Base-by-base conservation (phyloP, 371 early-diverging fungal genomes). In the Mycotypha africana region DNA sequence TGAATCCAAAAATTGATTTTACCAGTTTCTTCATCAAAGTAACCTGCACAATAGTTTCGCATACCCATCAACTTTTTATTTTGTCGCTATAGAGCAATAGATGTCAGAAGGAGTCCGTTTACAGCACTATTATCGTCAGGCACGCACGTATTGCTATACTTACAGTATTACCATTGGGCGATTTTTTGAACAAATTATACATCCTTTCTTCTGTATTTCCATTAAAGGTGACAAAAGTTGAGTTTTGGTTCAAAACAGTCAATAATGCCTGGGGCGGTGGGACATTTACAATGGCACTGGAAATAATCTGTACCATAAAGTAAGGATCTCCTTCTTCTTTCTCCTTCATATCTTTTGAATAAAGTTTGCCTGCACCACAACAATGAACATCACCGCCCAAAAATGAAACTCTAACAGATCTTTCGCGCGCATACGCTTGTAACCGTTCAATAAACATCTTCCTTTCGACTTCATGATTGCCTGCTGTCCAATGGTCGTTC, bases 361-460 rank as follows among this genome's bases (percentile, higher is more conserved):
- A 70, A 56, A 85, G 69, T 16, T 76, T 67, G 8, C 88, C 86
- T 28, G 80, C 70, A 8, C 85, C 91, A 50, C 81, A 75, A 53
- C 86, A 86, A 51, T 92, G 92, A 38, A 92, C 92, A 57, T 92
- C 92, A 12, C 92, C 92, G 15, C 82, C 78, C 12, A 91, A 62
- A 55, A 91, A 86, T 0, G 84, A 82, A 14, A 89, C 80, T 25
- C 92, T 81, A 38, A 87, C 68, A 28, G 68, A 64, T 42, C 73
- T 73, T 33, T 62, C 57, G 16, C 69, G 63, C n/a, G 92, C 78
- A 46, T 84, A 72, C n/a, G 67, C 63, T 48, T 88, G 88, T 16
- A 92, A 67, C 11, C 77, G 59, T n/a, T 65, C 58, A 28, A 92
- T 65, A 53, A 91, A 71, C 24, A 47, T 44, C 47, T 76, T 79